phyloP scores from a whole-genome alignment of 306 rosid genomes.

The Citrullus mucosospermus region DNA sequence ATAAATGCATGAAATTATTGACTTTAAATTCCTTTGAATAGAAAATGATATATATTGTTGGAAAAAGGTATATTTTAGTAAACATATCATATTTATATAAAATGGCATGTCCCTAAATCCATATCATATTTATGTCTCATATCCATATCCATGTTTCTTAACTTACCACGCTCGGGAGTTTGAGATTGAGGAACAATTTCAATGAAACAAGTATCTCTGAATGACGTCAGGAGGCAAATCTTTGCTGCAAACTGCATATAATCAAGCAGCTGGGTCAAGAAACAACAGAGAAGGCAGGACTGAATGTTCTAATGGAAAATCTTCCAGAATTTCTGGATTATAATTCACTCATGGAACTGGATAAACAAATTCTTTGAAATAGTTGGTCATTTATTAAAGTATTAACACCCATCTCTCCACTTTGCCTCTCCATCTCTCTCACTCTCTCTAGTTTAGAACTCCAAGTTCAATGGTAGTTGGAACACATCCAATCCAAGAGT shows the following conservation, averaged over 20 bases:
- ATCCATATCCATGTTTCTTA: neutral
- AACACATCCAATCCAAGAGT: neutral
- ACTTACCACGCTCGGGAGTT: constrained; percentile 46
- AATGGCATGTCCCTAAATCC: neutral
- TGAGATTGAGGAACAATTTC: constrained; percentile 56
- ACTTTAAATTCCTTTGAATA: neutral
- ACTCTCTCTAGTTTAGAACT: neutral
- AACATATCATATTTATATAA: neutral
- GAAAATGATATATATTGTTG: neutral
- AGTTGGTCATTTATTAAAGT: neutral
- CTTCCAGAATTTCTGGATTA: neutral
- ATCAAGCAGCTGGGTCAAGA: constrained; percentile 16
- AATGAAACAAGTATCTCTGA: constrained; percentile 76
- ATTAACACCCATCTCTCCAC: neutral
- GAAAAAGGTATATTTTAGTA: neutral
- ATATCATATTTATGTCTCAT: neutral
- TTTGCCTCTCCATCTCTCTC: neutral
- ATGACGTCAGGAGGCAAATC: constrained; percentile 82
- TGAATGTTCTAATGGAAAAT: neutral
- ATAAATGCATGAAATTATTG: neutral
- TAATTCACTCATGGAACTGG: neutral
- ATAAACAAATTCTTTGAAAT: neutral
- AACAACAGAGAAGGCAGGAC: neutral
- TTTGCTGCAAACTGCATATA: constrained; percentile 59
- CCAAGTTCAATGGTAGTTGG: neutral